Evolutionary conservation across 164 flowering plant species (phyloP).

Genomic region (Buxus sempervirens): DNA sequence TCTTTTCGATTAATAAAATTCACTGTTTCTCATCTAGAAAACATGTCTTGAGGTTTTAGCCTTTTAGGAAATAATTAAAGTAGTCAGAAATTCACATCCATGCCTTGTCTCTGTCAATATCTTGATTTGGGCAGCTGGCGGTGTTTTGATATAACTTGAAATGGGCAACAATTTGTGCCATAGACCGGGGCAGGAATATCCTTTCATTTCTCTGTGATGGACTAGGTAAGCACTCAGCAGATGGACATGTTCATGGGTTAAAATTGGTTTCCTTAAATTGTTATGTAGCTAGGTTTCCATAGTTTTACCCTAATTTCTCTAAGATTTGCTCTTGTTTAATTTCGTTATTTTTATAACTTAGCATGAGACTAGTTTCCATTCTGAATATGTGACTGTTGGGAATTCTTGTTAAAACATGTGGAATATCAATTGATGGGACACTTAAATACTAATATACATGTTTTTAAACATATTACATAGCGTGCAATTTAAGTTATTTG

Average conservation of each 20-base stretch:
- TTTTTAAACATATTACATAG: no score
- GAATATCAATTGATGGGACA: neutral
- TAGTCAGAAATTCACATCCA: neutral
- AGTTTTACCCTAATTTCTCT: neutral
- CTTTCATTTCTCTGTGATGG: no score
- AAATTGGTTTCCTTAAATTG: no score
- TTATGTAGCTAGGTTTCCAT: neutral
- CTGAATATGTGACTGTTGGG: neutral
- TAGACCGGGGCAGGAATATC: neutral
- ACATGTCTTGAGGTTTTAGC: no score
- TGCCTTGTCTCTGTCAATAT: neutral
- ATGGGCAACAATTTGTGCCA: neutral
- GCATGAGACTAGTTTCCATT: neutral
- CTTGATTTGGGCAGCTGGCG: neutral
- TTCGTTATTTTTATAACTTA: neutral
- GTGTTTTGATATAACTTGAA: neutral
- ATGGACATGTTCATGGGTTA: no score
- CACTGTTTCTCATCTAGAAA: no score
- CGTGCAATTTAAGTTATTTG: neutral
- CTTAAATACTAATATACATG: no score
- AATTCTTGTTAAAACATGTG: neutral
- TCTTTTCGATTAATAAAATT: no score
- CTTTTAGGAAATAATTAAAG: no score
- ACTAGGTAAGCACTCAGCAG: no score
- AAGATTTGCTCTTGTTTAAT: no score